Evolutionary conservation across 1,284 basidiomycete species (phyloP).

Genomic region (Exobasidium rhododendri): DNA sequence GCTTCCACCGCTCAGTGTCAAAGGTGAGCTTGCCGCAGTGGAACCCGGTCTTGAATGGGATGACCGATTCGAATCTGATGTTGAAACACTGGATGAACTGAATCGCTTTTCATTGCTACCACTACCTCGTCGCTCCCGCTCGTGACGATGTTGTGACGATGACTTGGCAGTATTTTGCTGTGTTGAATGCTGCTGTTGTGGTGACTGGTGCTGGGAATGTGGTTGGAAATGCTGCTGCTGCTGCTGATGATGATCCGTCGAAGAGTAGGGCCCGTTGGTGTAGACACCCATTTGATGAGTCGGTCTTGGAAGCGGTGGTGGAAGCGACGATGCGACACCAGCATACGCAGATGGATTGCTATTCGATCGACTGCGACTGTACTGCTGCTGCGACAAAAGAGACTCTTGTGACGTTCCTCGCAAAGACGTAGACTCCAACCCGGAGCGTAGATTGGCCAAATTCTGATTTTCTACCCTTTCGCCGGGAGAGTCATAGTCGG

Average conservation of each 20-base stretch:
- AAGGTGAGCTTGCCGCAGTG: slow-evolving; percentile 40
- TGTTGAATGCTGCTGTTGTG: not conserved
- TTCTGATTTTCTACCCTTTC: slow-evolving; percentile 1
- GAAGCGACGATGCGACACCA: slow-evolving; percentile 19
- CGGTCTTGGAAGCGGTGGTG: slow-evolving; percentile 32
- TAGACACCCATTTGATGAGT: slow-evolving; percentile 9
- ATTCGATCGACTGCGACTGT: slow-evolving; percentile 31
- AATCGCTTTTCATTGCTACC: slow-evolving; percentile 27
- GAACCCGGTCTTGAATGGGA: slow-evolving; percentile 32
- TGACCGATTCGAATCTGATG: slow-evolving; percentile 33
- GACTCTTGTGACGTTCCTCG: not conserved
- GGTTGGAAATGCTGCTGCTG: slow-evolving; percentile 4
- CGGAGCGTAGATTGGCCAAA: not conserved
- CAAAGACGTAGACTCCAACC: not conserved
- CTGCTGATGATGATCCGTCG: slow-evolving; percentile 13
- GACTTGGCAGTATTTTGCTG: not conserved
- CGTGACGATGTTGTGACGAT: not conserved
- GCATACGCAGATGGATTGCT: slow-evolving; percentile 34
- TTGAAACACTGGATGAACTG: slow-evolving; percentile 34
- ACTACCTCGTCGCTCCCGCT: not conserved
- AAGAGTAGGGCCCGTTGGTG: not conserved
- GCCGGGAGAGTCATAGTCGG: not conserved
- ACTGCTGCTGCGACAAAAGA: slow-evolving; percentile 1
- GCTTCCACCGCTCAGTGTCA: slow-evolving; percentile 17
- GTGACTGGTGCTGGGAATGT: not conserved